These are phyloP conservation scores for Gilbertella persicaria DNA, from an alignment of 371 early-diverging fungal species.

Conservation along the genomic window DNA sequence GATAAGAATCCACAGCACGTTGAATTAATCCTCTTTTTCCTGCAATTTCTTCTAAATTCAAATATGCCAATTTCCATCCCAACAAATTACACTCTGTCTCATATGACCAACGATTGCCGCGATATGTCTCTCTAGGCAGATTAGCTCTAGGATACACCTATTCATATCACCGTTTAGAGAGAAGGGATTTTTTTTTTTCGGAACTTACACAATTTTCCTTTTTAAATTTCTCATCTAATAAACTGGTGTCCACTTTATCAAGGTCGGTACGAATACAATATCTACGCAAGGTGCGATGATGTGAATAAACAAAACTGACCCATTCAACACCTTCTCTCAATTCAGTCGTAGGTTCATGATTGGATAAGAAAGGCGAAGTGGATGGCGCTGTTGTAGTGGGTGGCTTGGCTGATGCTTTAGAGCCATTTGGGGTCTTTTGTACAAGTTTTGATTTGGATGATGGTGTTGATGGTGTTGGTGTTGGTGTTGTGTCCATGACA, in stretches of 20 bases:
- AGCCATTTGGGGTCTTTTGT: not conserved
- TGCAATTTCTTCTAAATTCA: conserved; percentile 77
- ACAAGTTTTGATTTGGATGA: not conserved
- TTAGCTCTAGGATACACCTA: conserved; percentile 67
- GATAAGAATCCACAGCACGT: conserved; percentile 91
- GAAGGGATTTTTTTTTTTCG: not conserved
- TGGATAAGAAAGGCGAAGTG: conserved; percentile 17
- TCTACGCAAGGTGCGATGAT: conserved; percentile 55
- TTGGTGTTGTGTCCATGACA: not conserved
- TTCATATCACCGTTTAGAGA: not conserved
- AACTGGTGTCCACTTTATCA: conserved; percentile 52
- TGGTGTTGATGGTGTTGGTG: conserved; percentile 4
- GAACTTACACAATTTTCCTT: conserved; percentile 35
- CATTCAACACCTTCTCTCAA: conserved; percentile 57
- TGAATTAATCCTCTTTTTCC: conserved; percentile 91
- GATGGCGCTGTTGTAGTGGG: conserved; percentile 5
- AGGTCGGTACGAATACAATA: conserved; percentile 80
- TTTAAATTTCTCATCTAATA: conserved; percentile 34
- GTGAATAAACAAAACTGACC: conserved; percentile 64
- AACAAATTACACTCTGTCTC: conserved; percentile 35
- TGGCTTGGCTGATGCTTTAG: conserved; percentile 23
- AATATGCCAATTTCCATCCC: conserved; percentile 50
- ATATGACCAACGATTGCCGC: conserved; percentile 71
- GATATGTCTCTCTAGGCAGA: conserved; percentile 62
- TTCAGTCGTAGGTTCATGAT: conserved; percentile 38